A percentile compares a stretch with the other conserved stretches of the same genome.
Conservation (phyloP, 2,329 filamentous ascomycete genomes). For the Magnaporthiopsis rhizophila region DNA sequence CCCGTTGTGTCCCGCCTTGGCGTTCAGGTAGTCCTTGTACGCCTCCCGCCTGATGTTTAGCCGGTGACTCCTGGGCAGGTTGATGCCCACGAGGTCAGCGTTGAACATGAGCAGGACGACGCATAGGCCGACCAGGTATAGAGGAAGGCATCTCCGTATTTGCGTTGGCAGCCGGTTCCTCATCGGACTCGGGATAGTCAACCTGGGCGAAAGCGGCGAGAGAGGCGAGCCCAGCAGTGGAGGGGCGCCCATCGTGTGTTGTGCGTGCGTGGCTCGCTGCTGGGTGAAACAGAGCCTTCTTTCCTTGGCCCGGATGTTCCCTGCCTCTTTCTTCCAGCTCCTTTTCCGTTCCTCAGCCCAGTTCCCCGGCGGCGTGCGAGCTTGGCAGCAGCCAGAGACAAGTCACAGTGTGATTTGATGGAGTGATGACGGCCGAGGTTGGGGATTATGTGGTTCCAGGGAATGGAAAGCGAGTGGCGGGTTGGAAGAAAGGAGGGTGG, state of each 20-base stretch:
- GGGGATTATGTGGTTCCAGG: background rate
- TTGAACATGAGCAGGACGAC: constrained; percentile 39
- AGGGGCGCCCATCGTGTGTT: constrained; percentile 4
- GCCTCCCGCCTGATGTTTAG: constrained; percentile 1
- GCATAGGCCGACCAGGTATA: constrained; percentile 35
- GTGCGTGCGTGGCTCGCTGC: background rate
- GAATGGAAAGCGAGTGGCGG: background rate
- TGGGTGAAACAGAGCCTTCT: background rate
- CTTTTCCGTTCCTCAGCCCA: background rate
- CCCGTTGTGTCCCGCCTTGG: background rate
- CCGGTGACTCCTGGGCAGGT: constrained; percentile 4
- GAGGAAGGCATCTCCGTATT: constrained; percentile 36
- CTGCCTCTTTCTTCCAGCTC: background rate
- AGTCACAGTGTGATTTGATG: background rate
- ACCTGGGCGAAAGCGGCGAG: constrained; percentile 6
- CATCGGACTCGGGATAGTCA: constrained; percentile 9
- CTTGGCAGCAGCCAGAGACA: background rate
- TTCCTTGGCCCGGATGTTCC: background rate
- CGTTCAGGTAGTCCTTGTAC: constrained; percentile 6
- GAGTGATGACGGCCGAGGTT: too few species aligned
- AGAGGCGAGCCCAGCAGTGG: constrained; percentile 7
- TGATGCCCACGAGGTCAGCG: constrained; percentile 28
- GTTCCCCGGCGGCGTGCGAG: too few species aligned
- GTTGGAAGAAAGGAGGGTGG: background rate
- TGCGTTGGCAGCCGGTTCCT: constrained; percentile 21